phyloP scores from a whole-genome alignment of 139 green algal species.

The Trebouxia sp. region DNA sequence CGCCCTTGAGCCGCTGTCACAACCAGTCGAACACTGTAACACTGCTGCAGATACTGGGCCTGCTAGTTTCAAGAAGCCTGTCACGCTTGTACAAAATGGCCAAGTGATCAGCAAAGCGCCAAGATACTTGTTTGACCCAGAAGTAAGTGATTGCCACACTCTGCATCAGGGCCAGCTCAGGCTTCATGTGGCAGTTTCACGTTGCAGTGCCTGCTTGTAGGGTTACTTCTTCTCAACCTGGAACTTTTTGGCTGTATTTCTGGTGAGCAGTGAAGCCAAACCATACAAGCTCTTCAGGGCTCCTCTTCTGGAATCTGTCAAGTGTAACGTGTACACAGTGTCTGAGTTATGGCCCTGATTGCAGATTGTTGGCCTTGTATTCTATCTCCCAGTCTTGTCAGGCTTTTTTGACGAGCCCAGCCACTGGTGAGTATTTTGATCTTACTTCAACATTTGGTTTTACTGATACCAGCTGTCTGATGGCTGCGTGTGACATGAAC shows the following conservation, averaged over 20 bases:
- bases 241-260: conserved; percentile 4
- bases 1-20: too few relatives aligned
- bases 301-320: too few relatives aligned
- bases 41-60: not conserved
- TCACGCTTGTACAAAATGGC: not conserved
- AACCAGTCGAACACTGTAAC: too few relatives aligned
- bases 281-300: too few relatives aligned
- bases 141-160: too few relatives aligned
- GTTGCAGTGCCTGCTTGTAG: not conserved
- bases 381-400: not conserved
- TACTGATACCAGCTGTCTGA: too few relatives aligned
- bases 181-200: too few relatives aligned
- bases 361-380: not conserved
- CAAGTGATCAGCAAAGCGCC: not conserved
- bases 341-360: too few relatives aligned
- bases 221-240: not conserved
- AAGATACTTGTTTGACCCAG: not conserved
- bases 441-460: too few relatives aligned
- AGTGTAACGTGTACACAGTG: too few relatives aligned
- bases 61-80: not conserved
- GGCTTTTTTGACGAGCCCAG: conserved; percentile 16
- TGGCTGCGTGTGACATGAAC: too few relatives aligned
- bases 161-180: too few relatives aligned
- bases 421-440: not conserved
- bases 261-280: not conserved